Conservation (phyloP, 1,284 basidiomycete genomes). For the Anthracocystis walkeri region DNA sequence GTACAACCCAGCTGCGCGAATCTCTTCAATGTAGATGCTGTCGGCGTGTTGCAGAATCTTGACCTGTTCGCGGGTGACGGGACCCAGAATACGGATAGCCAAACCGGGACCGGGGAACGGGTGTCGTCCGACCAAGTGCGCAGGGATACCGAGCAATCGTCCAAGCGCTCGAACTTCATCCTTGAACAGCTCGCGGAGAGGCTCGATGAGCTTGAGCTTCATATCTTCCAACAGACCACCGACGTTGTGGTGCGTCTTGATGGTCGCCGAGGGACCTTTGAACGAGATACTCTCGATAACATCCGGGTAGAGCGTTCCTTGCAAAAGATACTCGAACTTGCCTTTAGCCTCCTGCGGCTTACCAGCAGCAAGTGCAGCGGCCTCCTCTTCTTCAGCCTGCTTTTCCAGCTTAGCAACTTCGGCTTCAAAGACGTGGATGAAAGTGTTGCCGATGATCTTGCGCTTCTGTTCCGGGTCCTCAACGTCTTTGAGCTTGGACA, state of each 20-base stretch:
- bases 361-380: constrained; percentile 74
- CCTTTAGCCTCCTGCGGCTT: constrained; percentile 72
- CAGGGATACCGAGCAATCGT: constrained; percentile 88
- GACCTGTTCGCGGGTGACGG: constrained; percentile 92
- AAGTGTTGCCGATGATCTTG: constrained; percentile 99
- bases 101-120: constrained; percentile 99
- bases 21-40: constrained; percentile 97
- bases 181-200: constrained; percentile 97
- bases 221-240: constrained; percentile 96
- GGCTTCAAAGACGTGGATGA: constrained; percentile 96
- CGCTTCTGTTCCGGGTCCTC: constrained; percentile 98
- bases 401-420: constrained; percentile 92
- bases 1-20: constrained; percentile 90
- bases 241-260: constrained; percentile 99
- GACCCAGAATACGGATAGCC: constrained; percentile 97
- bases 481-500: constrained; percentile 86
- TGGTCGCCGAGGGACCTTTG: constrained; percentile 98
- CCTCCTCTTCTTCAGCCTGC: constrained; percentile 78
- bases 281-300: constrained; percentile 99
- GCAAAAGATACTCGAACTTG: constrained; percentile 94
- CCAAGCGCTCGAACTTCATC: constrained; percentile 97
- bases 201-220: constrained; percentile 99
- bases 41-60: constrained; percentile 94
- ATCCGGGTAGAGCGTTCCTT: constrained; percentile 99
- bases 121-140: constrained; percentile 92